Base-by-base conservation (phyloP, 2,329 filamentous ascomycete species). In the Hymenoscyphus fructigenus region DNA sequence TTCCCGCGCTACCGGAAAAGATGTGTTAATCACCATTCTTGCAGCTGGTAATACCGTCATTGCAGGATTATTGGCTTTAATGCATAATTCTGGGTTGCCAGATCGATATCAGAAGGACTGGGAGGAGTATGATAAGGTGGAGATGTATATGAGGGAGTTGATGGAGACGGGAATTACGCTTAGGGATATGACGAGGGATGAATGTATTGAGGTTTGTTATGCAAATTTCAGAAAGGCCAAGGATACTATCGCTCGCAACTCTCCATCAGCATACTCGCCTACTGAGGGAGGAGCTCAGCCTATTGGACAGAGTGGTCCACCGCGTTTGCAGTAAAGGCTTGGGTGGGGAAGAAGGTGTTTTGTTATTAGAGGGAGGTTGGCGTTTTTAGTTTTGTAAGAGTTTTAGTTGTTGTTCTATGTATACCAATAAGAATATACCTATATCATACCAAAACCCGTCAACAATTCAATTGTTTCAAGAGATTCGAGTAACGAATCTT, bases 11-110 rank as follows among this genome's bases (percentile, higher is more conserved):
- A 60, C 56, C 9, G 57, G 59, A 2, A 66, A 65, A 50, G 62
- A 63, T 12, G 50, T 66, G 9, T 59, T 65, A 1, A 70, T 72
- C 20, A 73, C 70, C 1, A 50, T 70, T 2, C 60, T 73, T 2
- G 72, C 72, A 2, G 69, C 69, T 9, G 62, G 62, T 4, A 73
- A 67, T 36, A 67, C 65, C n/a, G 63, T 67, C 2, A 47, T 59
- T 41, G 66, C 66, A 0, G 66, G 66, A 10, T 26, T 67, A 6
- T n/a, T 67, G 26, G 66, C 66, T 3, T 55, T 67, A 34, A 53
- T 65, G 57, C 63, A 67, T 47, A 66, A 66, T 38, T 61, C 58
- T 29, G 66, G 66, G n/a, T 44, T 66, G 6, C 66, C 66, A 17
- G 64, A 65, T 57, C 12, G 66, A 15, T 67, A 61, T 38, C 59